Evolutionary conservation across 352 stramenopile species (phyloP), one percentile per base, ranked within the genome.

Genomic region (Pythium sukuiense): DNA sequence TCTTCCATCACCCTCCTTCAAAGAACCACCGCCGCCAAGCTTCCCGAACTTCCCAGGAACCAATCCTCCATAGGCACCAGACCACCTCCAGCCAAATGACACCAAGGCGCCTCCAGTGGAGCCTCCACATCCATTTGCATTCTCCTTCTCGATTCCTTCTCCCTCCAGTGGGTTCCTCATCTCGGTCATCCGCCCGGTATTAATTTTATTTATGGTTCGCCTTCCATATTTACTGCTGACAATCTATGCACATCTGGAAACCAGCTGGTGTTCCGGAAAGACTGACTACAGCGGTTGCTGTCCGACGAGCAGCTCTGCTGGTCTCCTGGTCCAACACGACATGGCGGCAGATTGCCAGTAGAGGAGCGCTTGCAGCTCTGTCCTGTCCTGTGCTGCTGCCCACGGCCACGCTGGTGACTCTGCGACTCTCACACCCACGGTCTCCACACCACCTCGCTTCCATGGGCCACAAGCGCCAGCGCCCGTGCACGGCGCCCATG

Each of bases 401-500:
- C 11, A 43, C 11, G 13, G 37, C 37, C 37, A 43, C 37, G 37
- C 37, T n/a, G 1, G 37, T 18, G 37, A 43, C 37, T 43, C 37
- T 9, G 13, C 1, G 11, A 43, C 37, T 43, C n/a, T n/a, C n/a
- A n/a, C 13, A 18, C 11, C 11, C 37, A 18, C 37, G 3, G n/a
- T n/a, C n/a, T n/a, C n/a, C n/a, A n/a, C n/a, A n/a, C n/a, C n/a
- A n/a, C n/a, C n/a, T n/a, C n/a, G n/a, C 37, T 43, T 14, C 32
- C 43, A 61, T 62, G 61, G 30, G 61, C 61, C 55, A 48, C 54
- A 56, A 68, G 41, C 61, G 61, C 12, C 50, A 50, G 43, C 61
- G 61, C 29, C 18, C 52, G 2, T 30, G 14, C 9, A 46, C 32
- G 33, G 32, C 30, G 12, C 27, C 53, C 4, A 16, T 33, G 30